phyloP scores from a whole-genome alignment of 176 grass and related monocot species.

The Carex myosuroides region DNA sequence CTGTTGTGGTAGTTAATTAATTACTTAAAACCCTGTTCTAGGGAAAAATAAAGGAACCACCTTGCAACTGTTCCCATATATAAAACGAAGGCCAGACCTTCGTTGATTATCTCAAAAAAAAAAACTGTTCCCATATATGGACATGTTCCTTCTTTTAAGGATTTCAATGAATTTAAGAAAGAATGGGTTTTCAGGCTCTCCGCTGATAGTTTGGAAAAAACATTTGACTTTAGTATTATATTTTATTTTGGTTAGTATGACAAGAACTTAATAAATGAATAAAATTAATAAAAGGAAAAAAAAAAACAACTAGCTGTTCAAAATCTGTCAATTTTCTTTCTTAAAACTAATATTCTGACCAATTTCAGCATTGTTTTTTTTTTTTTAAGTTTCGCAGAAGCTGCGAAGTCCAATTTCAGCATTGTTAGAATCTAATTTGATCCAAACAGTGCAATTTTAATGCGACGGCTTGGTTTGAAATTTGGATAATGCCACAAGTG shows the following conservation, averaged over 20 bases:
- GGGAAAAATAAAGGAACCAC: not conserved
- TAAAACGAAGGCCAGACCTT: too few relatives aligned
- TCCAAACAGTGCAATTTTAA: not conserved
- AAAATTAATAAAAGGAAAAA: not conserved
- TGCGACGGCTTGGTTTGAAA: not conserved
- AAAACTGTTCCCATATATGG: not conserved
- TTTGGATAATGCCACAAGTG: not conserved
- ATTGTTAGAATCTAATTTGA: not conserved
- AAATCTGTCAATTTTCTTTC: not conserved
- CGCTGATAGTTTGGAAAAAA: not conserved
- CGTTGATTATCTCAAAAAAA: too few relatives aligned
- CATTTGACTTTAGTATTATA: not conserved
- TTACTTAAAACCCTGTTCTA: not conserved
- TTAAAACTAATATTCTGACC: not conserved
- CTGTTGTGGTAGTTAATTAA: not conserved
- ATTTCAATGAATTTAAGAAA: not conserved
- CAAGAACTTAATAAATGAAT: not conserved
- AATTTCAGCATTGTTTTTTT: not conserved
- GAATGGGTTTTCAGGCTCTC: not conserved
- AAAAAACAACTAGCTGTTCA: not conserved
- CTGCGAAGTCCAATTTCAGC: not conserved
- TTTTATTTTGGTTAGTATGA: not conserved
- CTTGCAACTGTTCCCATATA: not conserved
- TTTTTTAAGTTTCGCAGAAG: too few relatives aligned
- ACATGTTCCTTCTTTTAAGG: slow-evolving; percentile 25